phyloP scores from a whole-genome alignment of 805 yeast species.

The Torulaspora maleeae region DNA sequence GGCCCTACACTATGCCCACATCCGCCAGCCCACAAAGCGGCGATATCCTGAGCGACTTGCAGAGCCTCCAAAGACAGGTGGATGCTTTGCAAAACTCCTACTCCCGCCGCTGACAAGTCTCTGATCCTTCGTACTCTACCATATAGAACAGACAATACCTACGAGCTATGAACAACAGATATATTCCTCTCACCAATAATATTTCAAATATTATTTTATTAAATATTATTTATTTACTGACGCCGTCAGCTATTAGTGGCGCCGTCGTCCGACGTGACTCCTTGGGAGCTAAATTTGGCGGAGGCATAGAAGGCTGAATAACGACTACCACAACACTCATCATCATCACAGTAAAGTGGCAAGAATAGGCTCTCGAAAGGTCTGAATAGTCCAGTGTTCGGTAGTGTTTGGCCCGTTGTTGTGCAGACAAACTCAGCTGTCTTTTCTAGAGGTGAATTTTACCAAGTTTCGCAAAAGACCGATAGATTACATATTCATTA shows the following conservation, averaged over 20 bases:
- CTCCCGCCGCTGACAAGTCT: slow-evolving; percentile 13
- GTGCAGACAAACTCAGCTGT: neutral
- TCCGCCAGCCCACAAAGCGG: slow-evolving; percentile 25
- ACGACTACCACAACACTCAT: neutral
- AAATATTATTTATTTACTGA: slow-evolving; percentile 3
- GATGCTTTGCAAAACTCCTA: slow-evolving; percentile 44
- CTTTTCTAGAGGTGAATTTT: neutral
- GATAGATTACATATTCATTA: neutral
- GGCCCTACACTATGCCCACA: slow-evolving; percentile 9
- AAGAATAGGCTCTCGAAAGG: neutral
- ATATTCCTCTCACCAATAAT: neutral
- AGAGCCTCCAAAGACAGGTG: slow-evolving; percentile 66
- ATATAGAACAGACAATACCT: neutral
- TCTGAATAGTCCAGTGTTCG: neutral
- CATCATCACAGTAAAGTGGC: neutral
- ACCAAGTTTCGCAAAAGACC: neutral
- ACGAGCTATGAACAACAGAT: neutral
- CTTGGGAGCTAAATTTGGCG: neutral
- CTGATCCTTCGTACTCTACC: neutral
- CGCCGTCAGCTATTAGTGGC: neutral
- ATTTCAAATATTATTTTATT: neutral
- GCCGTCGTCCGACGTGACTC: neutral
- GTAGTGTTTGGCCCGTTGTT: neutral
- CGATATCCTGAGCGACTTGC: slow-evolving; percentile 59
- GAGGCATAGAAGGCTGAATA: neutral